Evolutionary conservation across 2,329 filamentous ascomycete genomes (phyloP).

Genomic region (Cadophora luteo-olivacea): DNA sequence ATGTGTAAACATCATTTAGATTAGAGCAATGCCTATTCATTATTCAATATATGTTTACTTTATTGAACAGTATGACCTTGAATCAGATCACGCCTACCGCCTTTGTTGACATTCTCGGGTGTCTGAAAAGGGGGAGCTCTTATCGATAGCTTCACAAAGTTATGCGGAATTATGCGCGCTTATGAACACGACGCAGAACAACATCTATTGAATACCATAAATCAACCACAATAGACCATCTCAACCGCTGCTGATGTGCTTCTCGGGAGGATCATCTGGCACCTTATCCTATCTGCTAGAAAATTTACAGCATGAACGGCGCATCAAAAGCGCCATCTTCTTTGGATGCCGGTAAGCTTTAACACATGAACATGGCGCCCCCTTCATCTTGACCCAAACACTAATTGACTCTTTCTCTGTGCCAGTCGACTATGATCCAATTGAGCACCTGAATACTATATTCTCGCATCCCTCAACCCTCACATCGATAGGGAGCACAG

Average conservation of each 20-base stretch:
- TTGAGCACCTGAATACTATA: conserved; percentile 90
- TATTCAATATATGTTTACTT: neutral
- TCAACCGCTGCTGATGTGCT: conserved; percentile 4
- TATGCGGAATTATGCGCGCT: conserved; percentile 29
- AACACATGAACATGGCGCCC: neutral
- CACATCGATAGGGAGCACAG: conserved; percentile 75
- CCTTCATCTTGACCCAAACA: conserved; percentile 13
- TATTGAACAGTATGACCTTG: neutral
- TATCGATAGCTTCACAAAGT: conserved; percentile 27
- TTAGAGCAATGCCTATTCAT: neutral
- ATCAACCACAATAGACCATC: conserved; percentile 5
- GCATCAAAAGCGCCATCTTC: conserved; percentile 38
- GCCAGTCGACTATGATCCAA: conserved; percentile 84
- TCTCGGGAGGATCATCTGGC: neutral
- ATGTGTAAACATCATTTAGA: conserved; percentile 25
- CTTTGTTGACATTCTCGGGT: conserved; percentile 14
- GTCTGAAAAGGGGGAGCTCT: conserved; percentile 3
- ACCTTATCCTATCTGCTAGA: neutral
- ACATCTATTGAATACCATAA: conserved; percentile 9
- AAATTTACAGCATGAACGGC: conserved; percentile 43
- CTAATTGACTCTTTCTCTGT: conserved; percentile 27
- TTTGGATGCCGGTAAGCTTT: conserved; percentile 44
- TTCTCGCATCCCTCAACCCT: conserved; percentile 91
- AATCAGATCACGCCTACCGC: neutral
- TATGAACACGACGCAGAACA: conserved; percentile 27